phyloP scores from a whole-genome alignment of 345 rosid species.

The Citrus glauca region DNA sequence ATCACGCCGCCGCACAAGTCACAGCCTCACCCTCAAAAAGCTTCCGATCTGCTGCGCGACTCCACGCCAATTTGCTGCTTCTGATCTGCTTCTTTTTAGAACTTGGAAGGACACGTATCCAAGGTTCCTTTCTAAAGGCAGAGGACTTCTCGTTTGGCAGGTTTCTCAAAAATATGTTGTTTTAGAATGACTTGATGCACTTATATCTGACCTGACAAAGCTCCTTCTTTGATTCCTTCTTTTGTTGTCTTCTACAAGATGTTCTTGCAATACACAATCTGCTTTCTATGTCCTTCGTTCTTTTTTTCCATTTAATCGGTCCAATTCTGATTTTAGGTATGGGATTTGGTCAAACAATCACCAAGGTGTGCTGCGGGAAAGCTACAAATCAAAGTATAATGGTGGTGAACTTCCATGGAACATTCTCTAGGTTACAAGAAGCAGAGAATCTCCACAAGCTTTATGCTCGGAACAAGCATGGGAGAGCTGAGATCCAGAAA shows the following conservation, averaged over 20 bases:
- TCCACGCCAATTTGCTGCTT: too few species aligned
- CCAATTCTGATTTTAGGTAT: constrained; percentile 24
- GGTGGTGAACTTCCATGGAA: constrained; percentile 42
- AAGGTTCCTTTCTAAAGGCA: not conserved
- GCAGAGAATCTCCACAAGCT: constrained; percentile 44
- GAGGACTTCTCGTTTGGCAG: constrained; percentile 9
- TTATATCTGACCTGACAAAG: not conserved
- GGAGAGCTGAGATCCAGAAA: constrained; percentile 35
- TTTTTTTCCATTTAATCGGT: not conserved
- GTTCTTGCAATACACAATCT: not conserved
- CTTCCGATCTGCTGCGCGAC: too few species aligned
- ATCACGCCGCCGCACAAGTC: too few species aligned
- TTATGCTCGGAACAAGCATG: constrained; percentile 30
- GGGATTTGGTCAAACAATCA: constrained; percentile 30
- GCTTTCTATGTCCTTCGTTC: constrained; percentile 3
- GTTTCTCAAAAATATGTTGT: not conserved
- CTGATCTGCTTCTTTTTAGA: too few species aligned
- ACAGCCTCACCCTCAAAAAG: too few species aligned
- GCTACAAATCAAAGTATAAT: constrained; percentile 45
- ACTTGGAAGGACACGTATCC: not conserved
- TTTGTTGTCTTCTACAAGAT: not conserved
- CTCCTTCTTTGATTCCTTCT: not conserved
- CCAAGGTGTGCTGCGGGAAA: constrained; percentile 39
- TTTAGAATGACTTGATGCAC: not conserved
- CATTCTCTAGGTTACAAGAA: constrained; percentile 38